A percentile compares a stretch with the other conserved stretches of the same genome.
These are phyloP conservation scores for Erucastrum elatum DNA, from an alignment of 345 rosid genomes.

Conservation along the genomic window DNA sequence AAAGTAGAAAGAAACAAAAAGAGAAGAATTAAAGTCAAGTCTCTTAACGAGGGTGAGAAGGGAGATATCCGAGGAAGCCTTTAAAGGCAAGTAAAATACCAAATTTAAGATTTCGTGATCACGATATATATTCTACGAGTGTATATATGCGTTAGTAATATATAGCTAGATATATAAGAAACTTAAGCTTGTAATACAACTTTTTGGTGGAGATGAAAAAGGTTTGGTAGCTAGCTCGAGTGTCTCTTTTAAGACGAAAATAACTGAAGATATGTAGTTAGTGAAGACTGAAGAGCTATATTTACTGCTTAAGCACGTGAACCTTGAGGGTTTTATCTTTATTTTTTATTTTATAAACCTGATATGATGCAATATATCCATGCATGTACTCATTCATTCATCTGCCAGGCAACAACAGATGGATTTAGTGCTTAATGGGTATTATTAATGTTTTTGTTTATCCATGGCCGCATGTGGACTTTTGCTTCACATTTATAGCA, in stretches of 20 bases:
- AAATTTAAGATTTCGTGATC: slow-evolving; percentile 34
- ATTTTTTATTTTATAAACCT: slow-evolving; percentile 27
- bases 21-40: slow-evolving; percentile 28
- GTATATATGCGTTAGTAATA: not conserved
- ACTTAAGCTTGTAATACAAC: slow-evolving; percentile 20
- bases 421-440: slow-evolving; percentile 37
- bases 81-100: slow-evolving; percentile 74
- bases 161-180: slow-evolving; percentile 9
- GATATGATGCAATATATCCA: slow-evolving; percentile 2
- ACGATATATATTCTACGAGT: slow-evolving; percentile 9
- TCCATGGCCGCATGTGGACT: slow-evolving; percentile 47
- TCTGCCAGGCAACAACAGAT: slow-evolving; percentile 30
- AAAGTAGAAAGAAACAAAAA: slow-evolving; percentile 32
- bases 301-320: slow-evolving; percentile 64
- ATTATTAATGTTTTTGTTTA: slow-evolving; percentile 27
- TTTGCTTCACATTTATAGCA: slow-evolving; percentile 46
- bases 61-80: slow-evolving; percentile 47
- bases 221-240: slow-evolving; percentile 10
- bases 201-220: slow-evolving; percentile 3
- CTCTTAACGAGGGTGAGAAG: slow-evolving; percentile 38
- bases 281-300: slow-evolving; percentile 37
- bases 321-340: slow-evolving; percentile 50
- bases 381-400: slow-evolving; percentile 15
- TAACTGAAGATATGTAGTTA: slow-evolving; percentile 25
- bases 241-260: slow-evolving; percentile 28